phyloP scores from a whole-genome alignment of 371 early-diverging fungal genomes.

The Mucor ambiguus region DNA sequence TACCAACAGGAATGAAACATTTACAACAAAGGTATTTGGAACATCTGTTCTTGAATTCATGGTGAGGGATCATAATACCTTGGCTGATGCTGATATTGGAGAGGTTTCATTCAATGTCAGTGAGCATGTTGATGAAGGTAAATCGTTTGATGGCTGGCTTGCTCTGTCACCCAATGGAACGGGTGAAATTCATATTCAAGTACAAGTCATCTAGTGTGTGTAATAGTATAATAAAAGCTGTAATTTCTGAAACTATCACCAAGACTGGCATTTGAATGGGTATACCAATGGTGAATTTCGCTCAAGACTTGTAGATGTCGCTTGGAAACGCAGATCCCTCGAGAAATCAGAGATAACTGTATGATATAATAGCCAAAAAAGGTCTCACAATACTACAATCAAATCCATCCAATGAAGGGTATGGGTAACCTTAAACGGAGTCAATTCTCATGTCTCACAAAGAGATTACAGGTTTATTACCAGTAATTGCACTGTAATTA shows the following conservation, averaged over 20 bases:
- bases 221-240: neutral
- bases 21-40: slow-evolving; percentile 32
- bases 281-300: too few species aligned
- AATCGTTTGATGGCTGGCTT: slow-evolving; percentile 24
- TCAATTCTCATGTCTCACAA: slow-evolving; percentile 4
- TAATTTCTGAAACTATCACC: too few species aligned
- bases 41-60: slow-evolving; percentile 43
- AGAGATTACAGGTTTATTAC: neutral
- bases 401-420: neutral
- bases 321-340: neutral
- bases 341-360: neutral
- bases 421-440: neutral
- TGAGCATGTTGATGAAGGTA: slow-evolving; percentile 35
- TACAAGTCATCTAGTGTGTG: slow-evolving; percentile 13
- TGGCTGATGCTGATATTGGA: slow-evolving; percentile 60
- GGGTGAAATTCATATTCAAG: slow-evolving; percentile 23
- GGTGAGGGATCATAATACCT: slow-evolving; percentile 59
- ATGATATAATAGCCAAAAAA: neutral
- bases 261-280: too few species aligned
- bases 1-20: slow-evolving; percentile 30
- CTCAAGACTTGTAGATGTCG: neutral
- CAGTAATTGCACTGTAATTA: neutral
- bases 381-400: neutral
- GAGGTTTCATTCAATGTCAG: slow-evolving; percentile 46
- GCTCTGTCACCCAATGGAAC: slow-evolving; percentile 20